Evolutionary conservation across 108 stramenopile genomes (phyloP).

Genomic region (Nitzschia putrida): DNA sequence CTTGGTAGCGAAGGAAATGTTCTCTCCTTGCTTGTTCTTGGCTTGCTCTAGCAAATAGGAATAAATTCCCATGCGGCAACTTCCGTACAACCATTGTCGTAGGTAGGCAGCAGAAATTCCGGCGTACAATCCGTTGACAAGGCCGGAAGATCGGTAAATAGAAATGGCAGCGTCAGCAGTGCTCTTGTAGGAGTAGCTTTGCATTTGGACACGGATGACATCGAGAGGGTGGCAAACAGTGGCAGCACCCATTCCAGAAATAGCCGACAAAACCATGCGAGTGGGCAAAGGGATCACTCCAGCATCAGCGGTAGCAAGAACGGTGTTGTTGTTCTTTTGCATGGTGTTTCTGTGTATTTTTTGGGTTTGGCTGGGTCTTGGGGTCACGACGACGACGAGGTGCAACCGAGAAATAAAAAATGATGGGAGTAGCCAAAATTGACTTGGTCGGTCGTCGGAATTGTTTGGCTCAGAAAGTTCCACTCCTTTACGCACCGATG

Average conservation of each 20-base stretch:
- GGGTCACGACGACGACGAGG: too few relatives aligned
- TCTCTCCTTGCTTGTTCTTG: conserved; percentile 47
- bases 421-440: too few relatives aligned
- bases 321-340: neutral
- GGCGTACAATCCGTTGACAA: conserved; percentile 57
- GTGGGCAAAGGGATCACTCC: conserved; percentile 24
- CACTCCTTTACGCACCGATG: too few relatives aligned
- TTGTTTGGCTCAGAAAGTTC: too few relatives aligned
- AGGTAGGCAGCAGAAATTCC: conserved; percentile 68
- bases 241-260: conserved; percentile 66
- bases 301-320: neutral
- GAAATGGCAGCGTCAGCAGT: conserved; percentile 43
- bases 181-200: conserved; percentile 40
- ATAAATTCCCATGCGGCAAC: conserved; percentile 72
- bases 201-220: conserved; percentile 71
- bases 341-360: neutral
- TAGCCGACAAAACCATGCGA: conserved; percentile 59
- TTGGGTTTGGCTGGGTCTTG: neutral
- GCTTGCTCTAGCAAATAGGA: conserved; percentile 58
- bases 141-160: conserved; percentile 52
- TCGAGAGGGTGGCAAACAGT: conserved; percentile 71
- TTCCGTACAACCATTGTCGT: conserved; percentile 70
- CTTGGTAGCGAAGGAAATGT: conserved; percentile 53
- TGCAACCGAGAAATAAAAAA: too few relatives aligned
- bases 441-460: too few relatives aligned